Conservation (phyloP, 306 rosid genomes). For the Lablab purpureus region DNA sequence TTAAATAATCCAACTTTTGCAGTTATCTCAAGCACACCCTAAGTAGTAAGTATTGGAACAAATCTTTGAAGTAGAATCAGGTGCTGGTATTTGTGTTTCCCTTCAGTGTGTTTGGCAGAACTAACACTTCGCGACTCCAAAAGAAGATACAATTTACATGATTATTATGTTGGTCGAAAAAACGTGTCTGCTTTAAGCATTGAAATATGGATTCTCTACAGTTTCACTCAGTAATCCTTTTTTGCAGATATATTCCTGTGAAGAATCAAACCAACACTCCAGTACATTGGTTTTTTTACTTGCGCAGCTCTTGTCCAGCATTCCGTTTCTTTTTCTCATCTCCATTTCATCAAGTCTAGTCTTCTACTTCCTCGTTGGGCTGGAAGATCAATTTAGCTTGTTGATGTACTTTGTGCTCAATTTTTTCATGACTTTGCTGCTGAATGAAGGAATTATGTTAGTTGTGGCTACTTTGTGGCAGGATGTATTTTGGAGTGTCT, state of each 20-base stretch:
- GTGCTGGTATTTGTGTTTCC: background rate
- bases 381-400: conserved; percentile 89
- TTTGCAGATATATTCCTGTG: conserved; percentile 82
- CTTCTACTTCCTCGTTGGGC: conserved; percentile 90
- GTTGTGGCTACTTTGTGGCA: conserved; percentile 72
- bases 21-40: background rate
- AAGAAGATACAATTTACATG: background rate
- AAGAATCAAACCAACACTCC: conserved; percentile 89
- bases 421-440: conserved; percentile 83
- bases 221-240: conserved; percentile 15
- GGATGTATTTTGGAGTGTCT: conserved; percentile 85
- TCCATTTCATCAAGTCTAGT: conserved; percentile 91
- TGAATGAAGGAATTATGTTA: conserved; percentile 95
- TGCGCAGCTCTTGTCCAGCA: conserved; percentile 96
- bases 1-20: no score
- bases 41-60: background rate
- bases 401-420: conserved; percentile 98
- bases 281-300: conserved; percentile 82
- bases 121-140: conserved; percentile 8
- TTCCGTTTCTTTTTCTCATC: conserved; percentile 95
- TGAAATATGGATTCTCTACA: conserved; percentile 10
- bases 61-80: background rate
- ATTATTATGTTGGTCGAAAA: background rate
- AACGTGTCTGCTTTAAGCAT: background rate
- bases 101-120: background rate